Evolutionary conservation across 257 asterid genomes (phyloP), one percentile per base, ranked within the genome.

Genomic region (Petunia axillaris): DNA sequence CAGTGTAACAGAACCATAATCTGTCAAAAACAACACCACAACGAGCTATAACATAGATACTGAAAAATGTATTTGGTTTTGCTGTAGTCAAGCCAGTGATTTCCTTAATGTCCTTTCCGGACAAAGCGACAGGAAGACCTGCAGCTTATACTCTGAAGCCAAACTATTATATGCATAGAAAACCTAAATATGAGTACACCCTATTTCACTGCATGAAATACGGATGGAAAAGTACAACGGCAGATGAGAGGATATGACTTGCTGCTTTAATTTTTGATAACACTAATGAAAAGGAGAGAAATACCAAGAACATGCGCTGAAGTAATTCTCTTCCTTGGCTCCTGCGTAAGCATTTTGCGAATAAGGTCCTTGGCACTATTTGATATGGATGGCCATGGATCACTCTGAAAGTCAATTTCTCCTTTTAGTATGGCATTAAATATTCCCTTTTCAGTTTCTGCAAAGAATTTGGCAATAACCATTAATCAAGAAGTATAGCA

Each of bases 391-490:
- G 98, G 98, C 98, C 98, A 94, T 46, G 98, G 98, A 40, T 85
- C 76, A 82, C 98, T 94, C 81, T 87, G 92, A 76, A 93, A 94
- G 82, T 94, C 98, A 75, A 94, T 87, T 78, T 91, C 95, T 86
- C 94, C 98, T 87, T 90, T 82, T 85, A 91, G 85, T 85, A 94
- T 89, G 71, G 98, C 93, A 86, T 93, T 97, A 78, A 94, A 94
- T 83, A 94, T 94, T 70, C 98, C 98, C 89, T 93, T 94, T 75
- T 94, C 98, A 81, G 94, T 94, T 90, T 94, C 98, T 94, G 91
- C 82, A 81, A 67, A 85, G 48, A 55, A 80, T 46, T 57, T 15
- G 10, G 46, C 3, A 82, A 66, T 38, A 35, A 0, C 6, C 6
- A 2, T 71, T 48, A 71, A 71, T 16, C n/a, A 41, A 52, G 2